Conservation (phyloP, 768 basidiomycete species). For the Kwoniella newhampshirensis region DNA sequence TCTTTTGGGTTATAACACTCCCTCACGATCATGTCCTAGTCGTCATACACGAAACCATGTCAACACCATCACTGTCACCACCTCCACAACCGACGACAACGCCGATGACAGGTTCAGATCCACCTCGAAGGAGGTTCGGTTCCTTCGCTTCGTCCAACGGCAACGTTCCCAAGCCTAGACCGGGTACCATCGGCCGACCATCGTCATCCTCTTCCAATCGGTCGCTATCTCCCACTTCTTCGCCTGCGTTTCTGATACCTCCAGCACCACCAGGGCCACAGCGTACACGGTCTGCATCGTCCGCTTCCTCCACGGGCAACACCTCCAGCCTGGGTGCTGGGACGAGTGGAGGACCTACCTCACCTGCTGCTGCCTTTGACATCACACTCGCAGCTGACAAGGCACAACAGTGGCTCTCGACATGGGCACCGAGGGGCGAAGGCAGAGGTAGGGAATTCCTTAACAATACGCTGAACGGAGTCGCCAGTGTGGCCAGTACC, state of each 20-base stretch:
- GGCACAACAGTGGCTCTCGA: slow-evolving; percentile 41
- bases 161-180: background rate
- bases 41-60: background rate
- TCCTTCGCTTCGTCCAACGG: slow-evolving; percentile 13
- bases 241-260: slow-evolving; percentile 15
- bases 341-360: background rate
- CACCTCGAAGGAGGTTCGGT: slow-evolving; percentile 34
- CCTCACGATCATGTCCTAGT: no score
- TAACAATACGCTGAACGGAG: slow-evolving; percentile 35
- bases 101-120: slow-evolving; percentile 19
- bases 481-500: slow-evolving; percentile 42
- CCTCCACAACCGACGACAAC: slow-evolving; percentile 8
- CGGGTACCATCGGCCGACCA: slow-evolving; percentile 2
- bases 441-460: slow-evolving; percentile 40
- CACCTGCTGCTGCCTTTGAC: slow-evolving; percentile 10
- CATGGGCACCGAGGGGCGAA: slow-evolving; percentile 47
- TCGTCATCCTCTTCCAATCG: slow-evolving; percentile 18
- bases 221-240: slow-evolving; percentile 4
- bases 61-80: background rate
- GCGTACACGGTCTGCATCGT: slow-evolving; percentile 30
- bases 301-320: slow-evolving; percentile 15
- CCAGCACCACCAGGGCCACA: slow-evolving; percentile 22
- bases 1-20: no score
- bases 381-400: slow-evolving; percentile 32
- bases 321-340: no score